phyloP scores from a whole-genome alignment of 495 filamentous ascomycete genomes.

The Penicillium odoratum region DNA sequence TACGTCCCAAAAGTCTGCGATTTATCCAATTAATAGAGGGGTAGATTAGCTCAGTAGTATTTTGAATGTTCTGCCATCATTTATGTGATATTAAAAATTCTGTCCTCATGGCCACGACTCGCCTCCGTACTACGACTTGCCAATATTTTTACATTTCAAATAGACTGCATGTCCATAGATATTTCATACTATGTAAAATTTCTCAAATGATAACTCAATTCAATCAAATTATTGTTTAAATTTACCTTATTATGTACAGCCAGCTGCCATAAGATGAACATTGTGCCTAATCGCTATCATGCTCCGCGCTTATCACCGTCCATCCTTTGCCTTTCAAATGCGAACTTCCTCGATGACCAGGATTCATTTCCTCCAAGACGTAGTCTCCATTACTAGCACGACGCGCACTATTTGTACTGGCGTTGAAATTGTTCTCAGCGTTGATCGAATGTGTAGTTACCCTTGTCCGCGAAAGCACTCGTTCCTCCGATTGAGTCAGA shows the following conservation, averaged over 20 bases:
- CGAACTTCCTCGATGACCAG: slow-evolving; percentile 1
- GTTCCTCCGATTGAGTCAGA: not conserved
- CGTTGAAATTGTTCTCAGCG: not conserved
- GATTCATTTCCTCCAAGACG: slow-evolving; percentile 1
- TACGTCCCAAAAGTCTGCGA: too few species aligned
- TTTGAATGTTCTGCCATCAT: too few species aligned
- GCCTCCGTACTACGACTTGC: too few species aligned
- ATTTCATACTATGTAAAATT: too few species aligned
- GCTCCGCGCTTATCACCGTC: slow-evolving; percentile 9
- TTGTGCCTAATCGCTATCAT: slow-evolving; percentile 4
- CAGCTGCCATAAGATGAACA: not conserved
- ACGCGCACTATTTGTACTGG: not conserved
- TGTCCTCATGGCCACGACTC: too few species aligned
- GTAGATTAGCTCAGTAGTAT: too few species aligned
- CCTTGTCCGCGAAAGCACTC: not conserved
- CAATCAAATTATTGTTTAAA: not conserved
- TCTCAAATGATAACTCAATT: too few species aligned
- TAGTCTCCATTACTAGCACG: slow-evolving; percentile 7
- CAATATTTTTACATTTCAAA: too few species aligned
- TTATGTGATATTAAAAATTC: too few species aligned
- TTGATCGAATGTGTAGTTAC: not conserved
- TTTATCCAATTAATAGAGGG: too few species aligned
- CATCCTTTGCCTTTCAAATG: slow-evolving; percentile 15
- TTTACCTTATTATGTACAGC: not conserved
- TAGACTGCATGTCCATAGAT: too few species aligned